These are phyloP conservation scores for Xylariaceae sp. DNA, from an alignment of 2,329 filamentous ascomycete genomes.

Conservation along the genomic window DNA sequence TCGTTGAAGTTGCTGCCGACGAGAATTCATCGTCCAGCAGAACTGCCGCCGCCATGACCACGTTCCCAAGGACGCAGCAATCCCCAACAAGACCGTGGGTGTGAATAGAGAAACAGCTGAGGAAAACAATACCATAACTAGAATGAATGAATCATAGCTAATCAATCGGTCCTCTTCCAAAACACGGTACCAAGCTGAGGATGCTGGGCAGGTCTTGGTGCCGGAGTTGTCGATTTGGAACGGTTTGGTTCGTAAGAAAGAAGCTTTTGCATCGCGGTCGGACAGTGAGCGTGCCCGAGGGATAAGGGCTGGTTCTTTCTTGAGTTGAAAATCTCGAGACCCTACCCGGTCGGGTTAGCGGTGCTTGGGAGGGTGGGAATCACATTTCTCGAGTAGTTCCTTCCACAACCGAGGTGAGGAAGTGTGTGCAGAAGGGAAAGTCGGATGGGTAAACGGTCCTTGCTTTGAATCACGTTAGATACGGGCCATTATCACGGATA, in stretches of 20 bases:
- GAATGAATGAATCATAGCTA: slow-evolving; percentile 9
- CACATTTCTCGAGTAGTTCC: slow-evolving; percentile 14
- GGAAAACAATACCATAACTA: slow-evolving; percentile 7
- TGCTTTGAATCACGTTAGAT: too few relatives aligned
- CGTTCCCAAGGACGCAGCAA: slow-evolving; percentile 26
- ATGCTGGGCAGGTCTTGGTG: slow-evolving; percentile 3
- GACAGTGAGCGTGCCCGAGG: background rate
- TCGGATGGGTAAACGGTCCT: slow-evolving; percentile 26
- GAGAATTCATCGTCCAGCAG: slow-evolving; percentile 20
- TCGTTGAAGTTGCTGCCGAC: slow-evolving; percentile 20
- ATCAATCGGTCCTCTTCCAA: slow-evolving; percentile 11
- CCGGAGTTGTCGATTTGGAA: background rate
- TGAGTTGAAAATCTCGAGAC: background rate
- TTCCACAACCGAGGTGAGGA: background rate
- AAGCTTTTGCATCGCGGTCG: background rate
- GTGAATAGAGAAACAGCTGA: background rate
- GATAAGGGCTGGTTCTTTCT: background rate
- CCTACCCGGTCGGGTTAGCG: too few relatives aligned
- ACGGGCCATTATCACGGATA: too few relatives aligned
- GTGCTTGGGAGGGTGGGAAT: too few relatives aligned
- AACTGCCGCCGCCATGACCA: slow-evolving; percentile 21
- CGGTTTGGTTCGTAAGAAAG: background rate
- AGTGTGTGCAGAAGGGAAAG: slow-evolving; percentile 9
- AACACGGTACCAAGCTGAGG: slow-evolving; percentile 9
- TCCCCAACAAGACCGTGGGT: background rate